Evolutionary conservation across 2,329 filamentous ascomycete genomes (phyloP), one percentile per base, ranked within the genome.

Genomic region (Claviceps spartinae): DNA sequence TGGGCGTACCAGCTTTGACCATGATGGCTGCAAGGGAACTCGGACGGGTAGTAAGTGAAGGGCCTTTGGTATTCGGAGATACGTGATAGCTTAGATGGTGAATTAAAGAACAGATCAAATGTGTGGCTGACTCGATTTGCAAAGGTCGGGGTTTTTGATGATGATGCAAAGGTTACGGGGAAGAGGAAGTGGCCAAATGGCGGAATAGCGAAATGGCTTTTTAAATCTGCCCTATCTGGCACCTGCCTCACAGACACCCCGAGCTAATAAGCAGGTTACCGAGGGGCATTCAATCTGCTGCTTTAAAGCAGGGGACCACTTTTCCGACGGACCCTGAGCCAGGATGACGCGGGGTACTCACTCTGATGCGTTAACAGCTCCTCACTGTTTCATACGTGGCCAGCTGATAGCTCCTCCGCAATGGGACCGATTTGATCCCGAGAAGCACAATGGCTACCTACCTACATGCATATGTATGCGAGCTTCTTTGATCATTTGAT

Each of bases 1-100:
- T 37, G 24, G 14, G 63, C 72, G 60, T 73, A 81, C 78, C 77
- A 69, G 78, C 78, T 70, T 81, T 81, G 61, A 81, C 78, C 78
- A 81, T 81, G 59, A 62, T 69, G 63, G 62, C 48, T 42, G 18
- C 8, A 45, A 47, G 45, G 22, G 47, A n/a, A 9, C 5, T 13
- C 42, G 20, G 26, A 22, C n/a, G 40, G 16, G 30, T 11, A 18
- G 43, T 44, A n/a, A 18, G 38, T 37, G 8, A 34, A 42, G 14
- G 16, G n/a, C 9, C 20, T 2, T 14, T 20, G 13, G 20, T 9
- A 8, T 16, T 37, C 4, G 45, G 9, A 24, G 18, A n/a, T n/a
- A 34, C 8, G 41, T n/a, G 14, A 18, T n/a, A 38, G 14, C 20
- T 34, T 26, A n/a, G n/a, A 38, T 20, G 38, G 6, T 43, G 9